Base-by-base conservation (phyloP, 306 rosid species). In the Amphicarpaea edgeworthii region DNA sequence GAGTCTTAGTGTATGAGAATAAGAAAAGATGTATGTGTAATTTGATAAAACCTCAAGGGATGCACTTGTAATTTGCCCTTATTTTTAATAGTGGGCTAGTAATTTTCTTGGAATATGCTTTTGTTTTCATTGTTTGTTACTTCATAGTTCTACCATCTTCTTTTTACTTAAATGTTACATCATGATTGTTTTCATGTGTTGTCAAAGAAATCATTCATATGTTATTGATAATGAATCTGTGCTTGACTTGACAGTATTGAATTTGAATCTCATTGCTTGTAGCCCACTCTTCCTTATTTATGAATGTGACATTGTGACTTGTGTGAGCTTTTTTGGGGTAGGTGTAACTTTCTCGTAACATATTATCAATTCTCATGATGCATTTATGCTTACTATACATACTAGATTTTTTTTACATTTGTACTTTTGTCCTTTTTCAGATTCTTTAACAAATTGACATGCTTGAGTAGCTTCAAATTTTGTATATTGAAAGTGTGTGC, bases 401-500 rank as follows among this genome's bases (percentile, higher is more conserved):
- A 42, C 72, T 42, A 30, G 17, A 43, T 60, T 68, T 72, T 49
- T 66, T 51, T 45, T 14, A 58, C 68, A 66, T 67, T 32, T 38
- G 34, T 54, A 40, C 51, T 58, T 40, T 32, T 41, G 32, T 28
- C 32, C 46, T 28, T 10, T 46, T 67, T 43, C n/a, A 41, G 67
- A 77, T 71, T 55, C 58, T 63, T 77, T 49, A 66, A 75, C 49
- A 67, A 34, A 16, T 67, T 64, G 73, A 70, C 73, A 73, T 83
- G 55, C 67, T 70, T 84, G 37, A 66, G 46, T 69, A 11, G 66
- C 72, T 61, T 81, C 57, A 62, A 65, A 64, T 9, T 46, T 72
- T 59, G 53, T 55, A 34, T 28, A 55, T 55, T 59, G 54, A 43
- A 68, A 59, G 21, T 50, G 34, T 53, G 62, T 76, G 68, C 75